phyloP scores from a whole-genome alignment of 1,139 yeast species.

The Arxiozyma heterogenica region DNA sequence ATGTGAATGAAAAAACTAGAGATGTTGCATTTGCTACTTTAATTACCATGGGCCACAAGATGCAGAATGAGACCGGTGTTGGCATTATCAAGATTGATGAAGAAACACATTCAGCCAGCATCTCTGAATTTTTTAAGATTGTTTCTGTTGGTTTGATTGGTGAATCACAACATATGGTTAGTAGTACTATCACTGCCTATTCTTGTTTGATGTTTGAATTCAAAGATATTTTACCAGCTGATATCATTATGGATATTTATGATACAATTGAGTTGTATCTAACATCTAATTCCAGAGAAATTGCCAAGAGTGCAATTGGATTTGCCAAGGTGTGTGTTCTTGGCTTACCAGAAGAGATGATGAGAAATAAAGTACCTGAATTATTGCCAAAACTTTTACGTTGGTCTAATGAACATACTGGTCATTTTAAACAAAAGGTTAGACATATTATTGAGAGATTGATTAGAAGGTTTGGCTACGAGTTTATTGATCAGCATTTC shows the following conservation, averaged over 20 bases:
- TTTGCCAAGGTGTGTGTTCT: constrained; percentile 87
- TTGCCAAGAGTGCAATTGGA: constrained; percentile 89
- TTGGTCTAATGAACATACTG: constrained; percentile 95
- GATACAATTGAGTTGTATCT: constrained; percentile 86
- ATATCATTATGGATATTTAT: constrained; percentile 60
- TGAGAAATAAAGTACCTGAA: constrained; percentile 56
- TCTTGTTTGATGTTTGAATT: constrained; percentile 84
- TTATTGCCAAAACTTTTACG: constrained; percentile 65
- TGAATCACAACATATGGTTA: constrained; percentile 86
- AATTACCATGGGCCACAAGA: constrained; percentile 70
- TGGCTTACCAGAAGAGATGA: constrained; percentile 71
- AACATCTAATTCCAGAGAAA: constrained; percentile 85
- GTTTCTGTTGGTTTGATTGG: constrained; percentile 96
- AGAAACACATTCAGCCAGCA: constrained; percentile 47
- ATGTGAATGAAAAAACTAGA: constrained; percentile 84
- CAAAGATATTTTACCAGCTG: constrained; percentile 49
- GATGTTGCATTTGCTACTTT: constrained; percentile 68
- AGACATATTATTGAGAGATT: constrained; percentile 88
- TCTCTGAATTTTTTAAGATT: constrained; percentile 83
- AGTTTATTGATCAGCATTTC: constrained; percentile 64
- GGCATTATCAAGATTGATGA: constrained; percentile 59
- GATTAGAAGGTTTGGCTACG: constrained; percentile 82
- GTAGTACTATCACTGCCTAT: constrained; percentile 88
- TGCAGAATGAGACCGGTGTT: constrained; percentile 38
- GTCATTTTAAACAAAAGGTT: constrained; percentile 85